Evolutionary conservation across 169 alveolate genomes (phyloP), one percentile per base, ranked within the genome.

Genomic region (Plasmodium gonderi): DNA sequence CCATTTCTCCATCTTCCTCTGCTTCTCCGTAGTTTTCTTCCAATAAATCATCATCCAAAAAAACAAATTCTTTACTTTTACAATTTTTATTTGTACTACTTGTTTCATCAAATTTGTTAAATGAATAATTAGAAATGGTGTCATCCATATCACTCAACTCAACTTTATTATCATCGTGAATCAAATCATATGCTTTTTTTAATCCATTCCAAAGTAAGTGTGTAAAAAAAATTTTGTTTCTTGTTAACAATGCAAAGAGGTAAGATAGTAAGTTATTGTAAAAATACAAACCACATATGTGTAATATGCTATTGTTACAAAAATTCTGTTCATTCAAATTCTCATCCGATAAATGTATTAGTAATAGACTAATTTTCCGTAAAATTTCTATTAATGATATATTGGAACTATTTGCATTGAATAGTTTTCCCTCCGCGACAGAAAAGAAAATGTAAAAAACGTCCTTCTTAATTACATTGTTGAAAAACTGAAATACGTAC

Each of bases 401-500:
- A 11, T 69, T 69, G 5, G 33, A 14, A 45, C 77, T 49, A 72
- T 47, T 83, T 12, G 14, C 40, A 26, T 9, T 51, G 77, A 83
- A 83, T 7, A 80, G 82, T 20, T 68, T 51, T 26, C 64, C 65
- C 9, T 69, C 83, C 29, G 79, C 92, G 8, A 72, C 11, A 4
- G 92, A 69, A 49, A 83, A 69, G 79, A 83, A 83, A 12, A 83
- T 23, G 77, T 83, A 69, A 31, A 83, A 42, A 11, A 83, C 64
- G 29, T 83, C 92, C 42, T 80, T 83, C 64, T 44, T 83, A 20
- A 83, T 83, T 44, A 83, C 67, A 49, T 83, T 83, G 60, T 38
- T 83, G 40, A 83, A 83, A 83, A 83, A 83, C 44, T 83, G 92
- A 68, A 83, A 69, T n/a, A 74, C 67, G 64, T 83, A 83, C 44